Conservation (phyloP, 1,284 basidiomycete species). For the Anthracocystis setariae region DNA sequence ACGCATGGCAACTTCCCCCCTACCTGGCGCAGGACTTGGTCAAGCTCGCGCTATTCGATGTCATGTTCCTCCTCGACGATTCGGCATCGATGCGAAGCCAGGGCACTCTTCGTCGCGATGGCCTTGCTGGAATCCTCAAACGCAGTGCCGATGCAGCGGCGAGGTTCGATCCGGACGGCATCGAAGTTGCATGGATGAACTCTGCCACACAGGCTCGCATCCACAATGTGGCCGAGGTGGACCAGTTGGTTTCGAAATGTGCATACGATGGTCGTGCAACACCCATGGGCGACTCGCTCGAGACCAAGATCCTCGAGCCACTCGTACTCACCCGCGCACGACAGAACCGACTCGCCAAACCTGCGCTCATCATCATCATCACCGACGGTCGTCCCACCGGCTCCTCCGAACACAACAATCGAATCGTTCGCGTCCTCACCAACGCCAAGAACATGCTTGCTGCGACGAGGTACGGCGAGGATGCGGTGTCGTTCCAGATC, state of each 20-base stretch:
- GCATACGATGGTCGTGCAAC: constrained; percentile 49
- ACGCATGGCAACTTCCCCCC: constrained; percentile 60
- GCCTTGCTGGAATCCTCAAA: constrained; percentile 45
- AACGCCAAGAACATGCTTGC: constrained; percentile 40
- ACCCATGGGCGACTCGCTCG: constrained; percentile 52
- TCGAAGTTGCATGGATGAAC: constrained; percentile 61
- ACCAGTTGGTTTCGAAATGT: constrained; percentile 35
- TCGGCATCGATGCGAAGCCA: constrained; percentile 52
- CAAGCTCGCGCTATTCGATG: constrained; percentile 60
- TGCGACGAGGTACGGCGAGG: constrained; percentile 46
- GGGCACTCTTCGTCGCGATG: constrained; percentile 36
- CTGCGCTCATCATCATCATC: constrained; percentile 51
- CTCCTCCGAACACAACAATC: constrained; percentile 36
- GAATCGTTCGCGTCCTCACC: constrained; percentile 50
- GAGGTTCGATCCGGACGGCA: constrained; percentile 55
- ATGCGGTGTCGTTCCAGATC: constrained; percentile 56
- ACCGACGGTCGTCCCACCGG: constrained; percentile 59
- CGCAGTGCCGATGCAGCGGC: constrained; percentile 55
- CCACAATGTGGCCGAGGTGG: constrained; percentile 49
- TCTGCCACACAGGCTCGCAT: constrained; percentile 22
- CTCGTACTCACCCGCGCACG: constrained; percentile 34
- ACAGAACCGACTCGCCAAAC: constrained; percentile 42
- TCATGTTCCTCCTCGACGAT: constrained; percentile 60
- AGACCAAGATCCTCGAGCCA: constrained; percentile 46
- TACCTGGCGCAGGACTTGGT: constrained; percentile 58